Percentiles rank a stretch among this genome's conserved stretches.
Conservation (phyloP, 176 grass and related monocot genomes). For the Rhynchospora breviuscula region DNA sequence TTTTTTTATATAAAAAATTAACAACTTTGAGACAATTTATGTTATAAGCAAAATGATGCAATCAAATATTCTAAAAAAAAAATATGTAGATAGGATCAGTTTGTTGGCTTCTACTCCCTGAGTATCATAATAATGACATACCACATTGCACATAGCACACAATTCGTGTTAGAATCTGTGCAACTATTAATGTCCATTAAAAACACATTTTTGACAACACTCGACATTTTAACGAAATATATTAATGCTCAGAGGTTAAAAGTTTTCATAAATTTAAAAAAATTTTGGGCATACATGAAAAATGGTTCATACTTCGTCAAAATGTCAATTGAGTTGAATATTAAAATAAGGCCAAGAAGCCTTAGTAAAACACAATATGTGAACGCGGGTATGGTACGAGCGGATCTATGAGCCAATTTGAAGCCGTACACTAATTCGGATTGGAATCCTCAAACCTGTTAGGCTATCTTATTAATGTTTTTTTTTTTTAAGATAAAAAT, state of each 20-base stretch:
- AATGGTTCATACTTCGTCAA: neutral
- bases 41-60: neutral
- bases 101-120: neutral
- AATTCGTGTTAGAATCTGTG: neutral
- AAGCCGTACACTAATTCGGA: too few relatives aligned
- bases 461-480: neutral
- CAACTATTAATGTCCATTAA: neutral
- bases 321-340: neutral
- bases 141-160: neutral
- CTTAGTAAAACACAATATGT: neutral
- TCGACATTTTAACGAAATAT: neutral
- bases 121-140: neutral
- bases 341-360: neutral
- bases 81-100: neutral
- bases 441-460: neutral
- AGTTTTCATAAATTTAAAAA: neutral
- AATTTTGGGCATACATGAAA: neutral
- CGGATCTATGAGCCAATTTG: neutral
- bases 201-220: neutral
- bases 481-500: neutral
- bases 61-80: neutral
- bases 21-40: neutral
- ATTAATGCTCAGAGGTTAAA: neutral
- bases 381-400: neutral
- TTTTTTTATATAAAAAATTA: neutral